These are phyloP conservation scores for Carex littledalei DNA, from an alignment of 176 grass and related monocot genomes.

Conservation along the genomic window DNA sequence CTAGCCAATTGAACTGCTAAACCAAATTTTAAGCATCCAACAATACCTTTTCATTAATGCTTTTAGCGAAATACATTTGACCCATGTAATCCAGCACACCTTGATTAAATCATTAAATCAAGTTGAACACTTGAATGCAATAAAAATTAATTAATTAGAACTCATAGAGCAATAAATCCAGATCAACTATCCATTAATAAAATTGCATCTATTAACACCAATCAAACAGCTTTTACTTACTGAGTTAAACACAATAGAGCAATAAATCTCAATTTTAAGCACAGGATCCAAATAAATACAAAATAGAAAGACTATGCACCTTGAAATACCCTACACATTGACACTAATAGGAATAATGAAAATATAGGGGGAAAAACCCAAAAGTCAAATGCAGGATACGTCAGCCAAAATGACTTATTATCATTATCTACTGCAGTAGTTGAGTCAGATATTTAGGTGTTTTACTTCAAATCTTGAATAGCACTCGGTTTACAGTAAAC, in stretches of 20 bases:
- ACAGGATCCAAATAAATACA: background rate
- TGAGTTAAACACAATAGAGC: background rate
- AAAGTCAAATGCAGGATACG: background rate
- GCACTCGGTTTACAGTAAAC: background rate
- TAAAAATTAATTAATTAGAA: background rate
- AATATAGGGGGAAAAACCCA: background rate
- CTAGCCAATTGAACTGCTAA: background rate
- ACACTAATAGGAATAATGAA: background rate
- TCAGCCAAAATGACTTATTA: background rate
- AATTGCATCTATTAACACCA: background rate
- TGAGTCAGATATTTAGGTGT: background rate
- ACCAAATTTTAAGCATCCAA: background rate
- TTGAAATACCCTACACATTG: background rate
- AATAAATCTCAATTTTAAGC: background rate
- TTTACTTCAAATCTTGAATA: background rate
- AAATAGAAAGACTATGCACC: background rate
- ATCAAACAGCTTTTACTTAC: background rate
- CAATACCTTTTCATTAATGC: background rate
- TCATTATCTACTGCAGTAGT: background rate
- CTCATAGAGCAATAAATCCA: background rate
- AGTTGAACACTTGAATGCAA: background rate
- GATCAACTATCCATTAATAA: background rate
- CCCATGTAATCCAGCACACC: background rate
- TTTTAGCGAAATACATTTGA: background rate
- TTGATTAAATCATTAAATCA: background rate